These are phyloP conservation scores for Dioszegia hungarica DNA, from an alignment of 768 basidiomycete genomes.

Conservation along the genomic window DNA sequence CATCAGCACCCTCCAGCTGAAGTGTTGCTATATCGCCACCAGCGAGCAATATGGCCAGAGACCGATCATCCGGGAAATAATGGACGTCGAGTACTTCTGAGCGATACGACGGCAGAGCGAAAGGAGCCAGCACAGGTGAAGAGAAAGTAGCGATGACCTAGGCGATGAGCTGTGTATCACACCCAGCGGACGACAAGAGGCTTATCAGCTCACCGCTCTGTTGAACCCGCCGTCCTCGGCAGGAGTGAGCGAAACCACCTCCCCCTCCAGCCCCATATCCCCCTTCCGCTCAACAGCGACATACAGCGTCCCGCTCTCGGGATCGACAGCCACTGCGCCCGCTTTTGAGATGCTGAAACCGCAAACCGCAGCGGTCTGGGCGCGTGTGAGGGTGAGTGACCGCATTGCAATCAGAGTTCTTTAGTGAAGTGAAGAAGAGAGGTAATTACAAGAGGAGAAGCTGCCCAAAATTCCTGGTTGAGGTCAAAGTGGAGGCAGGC, in stretches of 20 bases:
- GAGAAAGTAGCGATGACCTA: constrained; percentile 33
- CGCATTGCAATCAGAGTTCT: too few relatives aligned
- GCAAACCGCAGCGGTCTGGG: not conserved
- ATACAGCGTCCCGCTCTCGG: constrained; percentile 52
- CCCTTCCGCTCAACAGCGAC: constrained; percentile 56
- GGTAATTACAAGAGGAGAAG: too few relatives aligned
- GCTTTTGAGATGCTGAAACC: not conserved
- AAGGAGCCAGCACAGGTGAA: constrained; percentile 35
- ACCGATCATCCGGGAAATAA: constrained; percentile 67
- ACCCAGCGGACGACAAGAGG: too few relatives aligned
- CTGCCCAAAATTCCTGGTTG: too few relatives aligned
- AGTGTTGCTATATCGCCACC: constrained; percentile 78
- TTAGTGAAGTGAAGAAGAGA: too few relatives aligned
- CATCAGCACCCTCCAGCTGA: constrained; percentile 50
- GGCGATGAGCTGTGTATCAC: not conserved
- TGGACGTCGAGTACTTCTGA: constrained; percentile 60
- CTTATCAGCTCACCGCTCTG: constrained; percentile 17
- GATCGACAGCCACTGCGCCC: constrained; percentile 29
- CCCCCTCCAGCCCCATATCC: constrained; percentile 55
- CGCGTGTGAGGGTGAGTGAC: constrained; percentile 11
- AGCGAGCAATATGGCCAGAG: constrained; percentile 63
- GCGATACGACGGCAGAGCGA: constrained; percentile 17
- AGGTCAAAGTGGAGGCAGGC: too few relatives aligned
- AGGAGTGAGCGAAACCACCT: constrained; percentile 54
- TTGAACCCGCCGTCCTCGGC: constrained; percentile 18